A percentile compares a stretch with the other conserved stretches of the same genome.
These are phyloP conservation scores for Rhodotorula babjevae DNA, from an alignment of 768 basidiomycete species.

Conservation along the genomic window DNA sequence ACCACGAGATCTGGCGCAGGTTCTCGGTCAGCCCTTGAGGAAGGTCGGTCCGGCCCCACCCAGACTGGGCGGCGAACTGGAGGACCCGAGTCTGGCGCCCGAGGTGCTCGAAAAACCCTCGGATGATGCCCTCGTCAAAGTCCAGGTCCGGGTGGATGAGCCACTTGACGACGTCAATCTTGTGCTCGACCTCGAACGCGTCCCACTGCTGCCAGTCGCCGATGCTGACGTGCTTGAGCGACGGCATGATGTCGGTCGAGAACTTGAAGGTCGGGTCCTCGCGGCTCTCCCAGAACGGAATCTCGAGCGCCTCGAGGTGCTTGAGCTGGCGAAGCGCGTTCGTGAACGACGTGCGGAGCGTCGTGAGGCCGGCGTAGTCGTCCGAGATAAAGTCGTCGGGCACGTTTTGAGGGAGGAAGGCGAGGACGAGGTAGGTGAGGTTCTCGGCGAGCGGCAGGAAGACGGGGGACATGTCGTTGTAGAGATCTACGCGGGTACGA, in stretches of 20 bases:
- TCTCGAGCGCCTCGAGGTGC: slow-evolving; percentile 23
- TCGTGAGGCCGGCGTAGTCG: slow-evolving; percentile 26
- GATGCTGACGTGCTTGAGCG: slow-evolving; percentile 12
- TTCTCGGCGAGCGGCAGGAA: slow-evolving; percentile 17
- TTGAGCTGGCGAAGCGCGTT: slow-evolving; percentile 15
- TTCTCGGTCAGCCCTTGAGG: slow-evolving; percentile 8
- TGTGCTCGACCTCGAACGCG: slow-evolving; percentile 7
- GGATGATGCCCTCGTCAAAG: slow-evolving; percentile 8
- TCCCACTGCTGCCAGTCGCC: slow-evolving; percentile 31
- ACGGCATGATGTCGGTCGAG: slow-evolving; percentile 1
- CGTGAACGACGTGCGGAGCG: slow-evolving; percentile 19
- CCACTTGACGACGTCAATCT: slow-evolving; percentile 21
- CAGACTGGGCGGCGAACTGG: slow-evolving; percentile 23
- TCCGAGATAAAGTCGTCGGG: slow-evolving; percentile 13
- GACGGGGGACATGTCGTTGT: slow-evolving; percentile 31
- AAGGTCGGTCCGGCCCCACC: slow-evolving; percentile 28
- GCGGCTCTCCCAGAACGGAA: slow-evolving; percentile 25
- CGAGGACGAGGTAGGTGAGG: slow-evolving; percentile 29
- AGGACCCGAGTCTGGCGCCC: slow-evolving; percentile 3
- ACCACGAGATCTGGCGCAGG: slow-evolving; percentile 15
- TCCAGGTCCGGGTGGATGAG: slow-evolving; percentile 26
- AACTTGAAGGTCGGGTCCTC: slow-evolving; percentile 16
- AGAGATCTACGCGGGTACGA: slow-evolving; percentile 14
- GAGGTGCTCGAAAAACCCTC: slow-evolving; percentile 11
- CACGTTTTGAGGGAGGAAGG: slow-evolving; percentile 24